Percentiles rank a stretch among this genome's conserved stretches.
Conservation (phyloP, 2,329 filamentous ascomycete genomes). For the Exophiala viscosa region DNA sequence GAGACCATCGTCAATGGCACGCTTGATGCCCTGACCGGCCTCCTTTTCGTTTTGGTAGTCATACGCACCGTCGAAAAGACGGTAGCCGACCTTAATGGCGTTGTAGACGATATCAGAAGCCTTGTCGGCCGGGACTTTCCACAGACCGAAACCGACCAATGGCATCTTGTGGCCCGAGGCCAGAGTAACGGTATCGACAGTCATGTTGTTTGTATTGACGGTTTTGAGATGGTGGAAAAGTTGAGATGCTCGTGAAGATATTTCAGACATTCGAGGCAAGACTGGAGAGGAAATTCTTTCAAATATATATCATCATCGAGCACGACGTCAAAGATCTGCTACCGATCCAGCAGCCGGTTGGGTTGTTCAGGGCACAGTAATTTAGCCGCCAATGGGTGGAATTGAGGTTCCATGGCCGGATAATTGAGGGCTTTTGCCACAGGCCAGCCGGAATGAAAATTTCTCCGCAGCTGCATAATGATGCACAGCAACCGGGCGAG, state of each 20-base stretch:
- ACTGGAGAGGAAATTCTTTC: not conserved
- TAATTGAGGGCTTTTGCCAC: conserved; percentile 3
- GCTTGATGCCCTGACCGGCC: conserved; percentile 69
- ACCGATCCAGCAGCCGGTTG: not conserved
- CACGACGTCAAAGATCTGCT: not conserved
- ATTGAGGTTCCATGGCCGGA: not conserved
- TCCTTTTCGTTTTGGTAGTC: conserved; percentile 81
- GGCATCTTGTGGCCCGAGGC: conserved; percentile 37
- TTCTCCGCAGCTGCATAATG: not conserved
- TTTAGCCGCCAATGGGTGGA: not conserved
- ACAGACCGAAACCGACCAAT: conserved; percentile 54
- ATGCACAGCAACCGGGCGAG: not conserved
- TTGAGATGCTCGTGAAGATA: not conserved
- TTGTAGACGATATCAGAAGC: conserved; percentile 76
- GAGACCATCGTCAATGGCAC: conserved; percentile 74
- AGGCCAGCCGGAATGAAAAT: not conserved
- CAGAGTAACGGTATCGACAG: conserved; percentile 15
- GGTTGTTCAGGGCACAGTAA: not conserved
- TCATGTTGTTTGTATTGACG: not conserved
- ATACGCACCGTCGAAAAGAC: conserved; percentile 59
- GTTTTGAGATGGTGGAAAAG: not conserved
- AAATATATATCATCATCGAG: not conserved
- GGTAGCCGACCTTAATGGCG: conserved; percentile 59
- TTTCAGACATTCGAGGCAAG: not conserved
- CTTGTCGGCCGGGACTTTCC: conserved; percentile 74